Evolutionary conservation across 2,329 filamentous ascomycete genomes (phyloP).

Genomic region (Chrysosphaeria jannelii): DNA sequence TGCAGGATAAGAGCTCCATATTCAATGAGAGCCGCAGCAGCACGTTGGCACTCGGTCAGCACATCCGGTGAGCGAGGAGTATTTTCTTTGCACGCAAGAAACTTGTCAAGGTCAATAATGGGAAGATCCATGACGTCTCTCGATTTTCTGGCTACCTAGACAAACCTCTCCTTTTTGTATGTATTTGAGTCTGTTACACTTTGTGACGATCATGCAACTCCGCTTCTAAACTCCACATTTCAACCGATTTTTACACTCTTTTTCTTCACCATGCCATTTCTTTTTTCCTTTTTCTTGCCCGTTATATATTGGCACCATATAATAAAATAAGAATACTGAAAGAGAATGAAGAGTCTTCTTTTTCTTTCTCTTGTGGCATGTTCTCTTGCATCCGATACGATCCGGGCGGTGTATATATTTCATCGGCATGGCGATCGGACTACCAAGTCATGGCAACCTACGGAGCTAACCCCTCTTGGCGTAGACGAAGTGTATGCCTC

Average conservation of each 20-base stretch:
- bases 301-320: no score
- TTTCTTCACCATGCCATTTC: no score
- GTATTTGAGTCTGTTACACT: no score
- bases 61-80: conserved; percentile 16
- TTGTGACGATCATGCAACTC: no score
- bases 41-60: conserved; percentile 19
- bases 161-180: no score
- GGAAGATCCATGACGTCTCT: conserved; percentile 24
- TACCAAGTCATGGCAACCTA: conserved; percentile 39
- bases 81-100: neutral
- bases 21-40: conserved; percentile 23
- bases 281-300: no score
- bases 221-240: no score
- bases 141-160: no score
- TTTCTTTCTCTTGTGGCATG: no score
- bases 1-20: conserved; percentile 29
- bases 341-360: no score
- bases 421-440: conserved; percentile 75
- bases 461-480: conserved; percentile 49
- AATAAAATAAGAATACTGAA: no score
- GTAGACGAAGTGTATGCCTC: conserved; percentile 44
- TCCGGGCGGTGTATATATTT: conserved; percentile 66
- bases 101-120: conserved; percentile 22
- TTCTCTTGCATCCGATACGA: conserved; percentile 30
- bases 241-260: no score